Evolutionary conservation across 164 flowering plant genomes (phyloP), one percentile per base, ranked within the genome.

Genomic region (Litsea cubeba): DNA sequence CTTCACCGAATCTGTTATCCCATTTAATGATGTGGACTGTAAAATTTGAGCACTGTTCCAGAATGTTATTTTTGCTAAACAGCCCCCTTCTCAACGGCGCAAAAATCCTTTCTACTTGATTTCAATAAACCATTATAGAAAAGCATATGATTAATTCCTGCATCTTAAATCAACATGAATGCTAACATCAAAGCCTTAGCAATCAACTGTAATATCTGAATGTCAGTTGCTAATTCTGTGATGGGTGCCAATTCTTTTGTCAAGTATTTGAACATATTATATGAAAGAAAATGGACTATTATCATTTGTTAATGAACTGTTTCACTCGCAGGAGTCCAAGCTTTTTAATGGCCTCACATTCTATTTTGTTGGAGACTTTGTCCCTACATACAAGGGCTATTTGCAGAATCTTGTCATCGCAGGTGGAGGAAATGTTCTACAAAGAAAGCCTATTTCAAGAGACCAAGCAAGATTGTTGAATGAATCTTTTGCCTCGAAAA

Each of bases 381-480:
- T 22, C 12, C 79, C 87, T 71, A 82, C 92, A 3, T 96, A 88
- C 85, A 91, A 85, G 74, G 88, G 89, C 1, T 88, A 87, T 75
- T 85, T 94, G 32, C 94, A 88, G 65, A 94, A 88, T 57, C 87
- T 96, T 22, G 81, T 92, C 62, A 79, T 79, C 74, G 91, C 97
- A 60, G 98, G 88, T 57, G 97, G 97, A 58, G 99, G 98, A 76
- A 84, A 77, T 20, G 80, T 94, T 74, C 85, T 94, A 50, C 90
- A 88, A 2, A 80, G 99, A 72, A 94, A 88, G 74, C 97, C 98
- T 5, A 74, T 92, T 68, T 66, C 85, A 58, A 83, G 74, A 78
- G 83, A 72, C 30, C 78, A 74, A n/a, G 78, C 68, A 54, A 66
- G 35, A 65, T 32, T 25, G 14, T 30, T 72, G 12, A 76, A 79